Base-by-base conservation (phyloP, 2,329 filamentous ascomycete genomes). In the Phialophora chinensis region DNA sequence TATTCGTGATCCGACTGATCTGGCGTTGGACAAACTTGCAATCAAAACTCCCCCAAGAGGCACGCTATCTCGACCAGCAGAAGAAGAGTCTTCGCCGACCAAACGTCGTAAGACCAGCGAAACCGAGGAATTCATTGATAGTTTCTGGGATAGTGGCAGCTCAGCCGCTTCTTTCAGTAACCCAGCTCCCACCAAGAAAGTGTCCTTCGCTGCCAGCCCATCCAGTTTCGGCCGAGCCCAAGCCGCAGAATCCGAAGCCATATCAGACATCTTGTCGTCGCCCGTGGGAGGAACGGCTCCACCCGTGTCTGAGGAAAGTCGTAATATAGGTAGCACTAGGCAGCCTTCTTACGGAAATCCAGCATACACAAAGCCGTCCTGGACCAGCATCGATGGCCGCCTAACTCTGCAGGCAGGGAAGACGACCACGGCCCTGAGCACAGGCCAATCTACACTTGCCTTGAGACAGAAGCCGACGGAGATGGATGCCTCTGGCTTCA, bases 81-180 rank as follows among this genome's bases (percentile, higher is more conserved):
- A 63, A 42, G 11, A n/a, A 35, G n/a, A n/a, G 8, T 60, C 11
- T 35, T 47, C 23, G 14, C 57, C 55, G 7, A 17, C 53, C 11
- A 68, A 67, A 47, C 66, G 63, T 35, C 62, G 65, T 23, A 69
- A 67, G 53, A 70, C 65, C 2, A 50, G 23, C 33, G 63, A 58
- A 33, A 14, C 44, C 2, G 53, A 64, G n/a, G 50, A 64, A 27
- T 35, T 4, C 20, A 12, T 12, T 47, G 20, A 27, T 25, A 1
- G 8, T 53, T 29, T 29, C 11, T 14, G 35, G 11, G n/a, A 52
- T 27, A 31, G 4, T 6, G 20, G 23, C 3, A 27, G 17, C 27
- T 20, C 59, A 29, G 38, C 14, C 23, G 7, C 20, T 6, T 42
- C 49, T 33, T 20, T 11, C 29, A 53, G 2, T 42, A 23, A 10